phyloP scores from a whole-genome alignment of 2,329 filamentous ascomycete species.

The Fusarium nodosum region DNA sequence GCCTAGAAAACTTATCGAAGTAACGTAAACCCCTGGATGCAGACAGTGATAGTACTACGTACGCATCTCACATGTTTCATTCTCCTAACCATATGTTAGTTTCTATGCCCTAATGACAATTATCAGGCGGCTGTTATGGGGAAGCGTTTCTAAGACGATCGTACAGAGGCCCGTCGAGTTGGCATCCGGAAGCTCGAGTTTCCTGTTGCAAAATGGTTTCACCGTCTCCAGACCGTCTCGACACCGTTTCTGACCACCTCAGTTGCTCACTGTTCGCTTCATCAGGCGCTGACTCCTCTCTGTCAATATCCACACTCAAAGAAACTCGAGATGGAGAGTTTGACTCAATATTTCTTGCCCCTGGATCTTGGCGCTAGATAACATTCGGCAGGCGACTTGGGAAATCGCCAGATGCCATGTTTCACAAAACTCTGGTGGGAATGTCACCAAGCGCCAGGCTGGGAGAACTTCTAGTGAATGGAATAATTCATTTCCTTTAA shows the following conservation, averaged over 20 bases:
- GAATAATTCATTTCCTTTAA: constrained; percentile 17
- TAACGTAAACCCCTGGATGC: constrained; percentile 2
- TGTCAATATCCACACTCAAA: constrained; percentile 10
- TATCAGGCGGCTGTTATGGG: constrained; percentile 26
- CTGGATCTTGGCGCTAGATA: constrained; percentile 23
- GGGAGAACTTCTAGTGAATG: constrained; percentile 1
- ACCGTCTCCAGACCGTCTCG: constrained; percentile 28
- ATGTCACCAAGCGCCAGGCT: neutral
- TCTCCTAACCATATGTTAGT: neutral
- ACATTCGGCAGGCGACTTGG: constrained; percentile 2
- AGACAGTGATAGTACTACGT: neutral
- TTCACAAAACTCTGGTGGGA: constrained; percentile 14
- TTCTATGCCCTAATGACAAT: constrained; percentile 9
- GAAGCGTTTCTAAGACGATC: constrained; percentile 36
- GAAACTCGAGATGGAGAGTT: constrained; percentile 1
- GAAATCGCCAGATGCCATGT: constrained; percentile 24
- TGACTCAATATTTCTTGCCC: constrained; percentile 21
- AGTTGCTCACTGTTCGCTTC: constrained; percentile 16
- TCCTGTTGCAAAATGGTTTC: constrained; percentile 47
- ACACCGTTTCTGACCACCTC: constrained; percentile 32
- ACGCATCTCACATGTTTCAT: constrained; percentile 30
- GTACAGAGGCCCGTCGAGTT: constrained; percentile 38
- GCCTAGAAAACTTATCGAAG: constrained; percentile 18
- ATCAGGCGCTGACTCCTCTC: constrained; percentile 19
- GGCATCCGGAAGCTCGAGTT: constrained; percentile 25